These are phyloP conservation scores for Trifolium repens DNA, from an alignment of 306 rosid species.

Conservation along the genomic window DNA sequence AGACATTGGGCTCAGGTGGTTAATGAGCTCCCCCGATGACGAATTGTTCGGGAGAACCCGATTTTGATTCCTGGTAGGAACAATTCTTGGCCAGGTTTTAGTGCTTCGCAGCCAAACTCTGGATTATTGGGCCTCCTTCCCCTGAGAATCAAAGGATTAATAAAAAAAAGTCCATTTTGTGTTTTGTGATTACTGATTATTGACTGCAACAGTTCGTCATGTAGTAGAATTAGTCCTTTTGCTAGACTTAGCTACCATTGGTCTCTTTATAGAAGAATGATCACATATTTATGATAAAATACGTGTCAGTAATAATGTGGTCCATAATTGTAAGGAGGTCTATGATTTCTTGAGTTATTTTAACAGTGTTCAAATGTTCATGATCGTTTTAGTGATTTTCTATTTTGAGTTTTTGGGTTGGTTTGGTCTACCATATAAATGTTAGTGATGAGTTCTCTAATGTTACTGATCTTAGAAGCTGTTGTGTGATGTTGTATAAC, in stretches of 20 bases:
- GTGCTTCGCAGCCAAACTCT: too few species aligned
- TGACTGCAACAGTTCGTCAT: not conserved
- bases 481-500: conserved; percentile 3
- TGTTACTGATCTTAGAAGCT: conserved; percentile 1
- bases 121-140: too few species aligned
- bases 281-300: not conserved
- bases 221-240: not conserved
- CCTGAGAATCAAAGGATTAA: too few species aligned
- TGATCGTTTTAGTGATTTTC: conserved; percentile 12
- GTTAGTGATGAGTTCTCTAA: not conserved
- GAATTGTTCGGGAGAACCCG: too few species aligned
- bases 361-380: conserved; percentile 3
- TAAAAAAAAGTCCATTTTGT: not conserved
- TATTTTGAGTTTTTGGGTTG: not conserved
- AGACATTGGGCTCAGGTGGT: too few species aligned
- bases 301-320: conserved; percentile 20
- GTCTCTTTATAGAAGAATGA: not conserved
- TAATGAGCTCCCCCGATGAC: too few species aligned
- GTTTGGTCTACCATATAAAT: not conserved
- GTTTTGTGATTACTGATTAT: conserved; percentile 4
- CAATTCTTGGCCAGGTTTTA: too few species aligned
- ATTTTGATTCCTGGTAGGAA: too few species aligned
- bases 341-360: conserved; percentile 5
- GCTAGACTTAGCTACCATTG: not conserved
- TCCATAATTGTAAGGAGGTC: conserved; percentile 6